Base-by-base conservation (phyloP, 2,329 filamentous ascomycete species). In the Periconia sp. region DNA sequence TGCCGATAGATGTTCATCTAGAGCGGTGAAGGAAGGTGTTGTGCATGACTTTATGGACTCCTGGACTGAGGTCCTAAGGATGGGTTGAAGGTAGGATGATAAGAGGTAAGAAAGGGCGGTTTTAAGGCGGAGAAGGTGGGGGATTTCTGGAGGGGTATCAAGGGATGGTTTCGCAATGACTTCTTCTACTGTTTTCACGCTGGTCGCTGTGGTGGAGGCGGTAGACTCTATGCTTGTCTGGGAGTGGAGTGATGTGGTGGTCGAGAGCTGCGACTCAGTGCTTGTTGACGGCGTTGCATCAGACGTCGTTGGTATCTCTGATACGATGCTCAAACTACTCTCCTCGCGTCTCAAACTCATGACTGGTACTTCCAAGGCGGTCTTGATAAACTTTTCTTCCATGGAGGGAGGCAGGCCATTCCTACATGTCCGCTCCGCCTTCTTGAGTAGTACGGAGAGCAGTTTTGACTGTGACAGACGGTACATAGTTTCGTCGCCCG, bases 401-500 rank as follows among this genome's bases (percentile, higher is more conserved):
- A 99, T 81, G 56, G 87, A 95, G 5, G 76, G 72, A 2, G 94
- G 91, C 8, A 97, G 72, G 0, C 84, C 83, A 1, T 72, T 74
- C 4, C 73, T 69, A n/a, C 78, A 77, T 78, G 95, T 87, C 4
- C 77, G 77, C 48, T 78, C 77, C 4, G 91, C 90, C 68, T 96
- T 97, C 13, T 70, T 62, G 5, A 92, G 50, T 1, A 97, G 62
- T 41, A 86, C 78, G 2, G 69, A 62, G 5, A 87, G 61, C 1
- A 96, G 78, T 63, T 91, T 95, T 10, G 77, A 73, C 59, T 88
- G 80, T 56, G 79, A 94, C 17, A 95, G 73, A 10, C 90, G 83
- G 69, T 88, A 96, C 88, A 96, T 90, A 40, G 74, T 82, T 68
- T 96, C 91, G 47, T 89, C 88, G 11, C 87, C 89, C 1, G 88